Evolutionary conservation across 371 early-diverging fungal genomes (phyloP).

Genomic region (Rhizopus stolonifer): DNA sequence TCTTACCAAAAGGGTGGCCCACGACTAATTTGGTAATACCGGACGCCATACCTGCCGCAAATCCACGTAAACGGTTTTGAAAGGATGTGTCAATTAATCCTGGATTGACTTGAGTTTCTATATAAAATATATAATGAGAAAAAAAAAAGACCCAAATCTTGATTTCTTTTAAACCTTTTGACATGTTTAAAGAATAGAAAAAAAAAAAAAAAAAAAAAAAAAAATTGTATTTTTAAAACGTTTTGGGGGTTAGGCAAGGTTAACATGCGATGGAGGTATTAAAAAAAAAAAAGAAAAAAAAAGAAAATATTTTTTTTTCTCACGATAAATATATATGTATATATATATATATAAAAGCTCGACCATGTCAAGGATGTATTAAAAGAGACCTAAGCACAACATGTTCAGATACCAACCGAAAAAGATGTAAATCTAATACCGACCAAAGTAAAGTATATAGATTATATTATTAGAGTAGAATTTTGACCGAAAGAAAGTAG

Average conservation of each 20-base stretch:
- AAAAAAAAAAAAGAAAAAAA: background rate
- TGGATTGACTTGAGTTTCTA: conserved; percentile 25
- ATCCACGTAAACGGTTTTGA: conserved; percentile 71
- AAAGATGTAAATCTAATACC: conserved; percentile 62
- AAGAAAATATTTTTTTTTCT: conserved; percentile 1
- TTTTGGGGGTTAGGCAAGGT: conserved; percentile 50
- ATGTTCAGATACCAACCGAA: conserved; percentile 78
- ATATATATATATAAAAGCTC: conserved; percentile 40
- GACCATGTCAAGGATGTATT: conserved; percentile 86
- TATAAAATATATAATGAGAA: too few species aligned
- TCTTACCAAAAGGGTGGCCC: conserved; percentile 79
- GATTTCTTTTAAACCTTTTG: background rate
- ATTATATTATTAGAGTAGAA: conserved; percentile 6
- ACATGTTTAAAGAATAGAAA: background rate
- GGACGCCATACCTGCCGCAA: conserved; percentile 76
- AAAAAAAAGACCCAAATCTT: background rate
- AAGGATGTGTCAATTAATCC: conserved; percentile 39
- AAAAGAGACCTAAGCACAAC: conserved; percentile 71
- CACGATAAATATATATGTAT: conserved; percentile 1
- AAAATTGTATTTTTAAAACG: too few species aligned
- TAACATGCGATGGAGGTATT: conserved; percentile 68
- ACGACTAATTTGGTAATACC: conserved; percentile 81
- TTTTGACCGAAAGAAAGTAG: too few species aligned
- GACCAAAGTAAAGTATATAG: background rate
- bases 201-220: background rate